These are phyloP conservation scores for Suillus alpinus DNA, from an alignment of 768 basidiomycete species.

Conservation along the genomic window DNA sequence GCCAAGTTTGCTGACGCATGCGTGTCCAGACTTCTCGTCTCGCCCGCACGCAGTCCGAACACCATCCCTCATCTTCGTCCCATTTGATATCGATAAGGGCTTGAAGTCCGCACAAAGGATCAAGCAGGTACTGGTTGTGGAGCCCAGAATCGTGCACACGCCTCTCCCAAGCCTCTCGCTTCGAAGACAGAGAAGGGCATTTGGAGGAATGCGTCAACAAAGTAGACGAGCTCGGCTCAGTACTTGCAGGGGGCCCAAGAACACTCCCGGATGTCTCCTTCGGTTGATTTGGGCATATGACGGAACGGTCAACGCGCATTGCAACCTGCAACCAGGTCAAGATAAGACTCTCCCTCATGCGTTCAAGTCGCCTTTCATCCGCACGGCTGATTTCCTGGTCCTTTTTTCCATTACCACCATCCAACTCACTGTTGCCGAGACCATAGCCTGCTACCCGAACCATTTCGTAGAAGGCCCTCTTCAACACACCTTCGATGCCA, in stretches of 20 bases:
- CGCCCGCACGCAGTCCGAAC: constrained; percentile 30
- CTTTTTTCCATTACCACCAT: not conserved
- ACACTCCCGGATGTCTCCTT: not conserved
- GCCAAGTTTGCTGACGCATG: not conserved
- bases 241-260: not conserved
- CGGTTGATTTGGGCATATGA: not conserved
- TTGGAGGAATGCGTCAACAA: not conserved
- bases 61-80: constrained; percentile 29
- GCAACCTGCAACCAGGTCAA: constrained; percentile 1
- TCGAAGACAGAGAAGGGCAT: not conserved
- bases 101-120: constrained; percentile 35
- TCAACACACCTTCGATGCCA: constrained; percentile 27
- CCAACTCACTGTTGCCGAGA: not conserved
- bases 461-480: constrained; percentile 38
- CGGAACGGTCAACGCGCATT: not conserved
- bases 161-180: constrained; percentile 5
- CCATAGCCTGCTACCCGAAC: not conserved
- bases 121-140: constrained; percentile 28
- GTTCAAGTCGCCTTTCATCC: not conserved
- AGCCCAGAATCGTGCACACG: constrained; percentile 21
- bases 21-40: constrained; percentile 28
- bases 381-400: not conserved
- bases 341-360: not conserved
- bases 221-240: constrained; percentile 14
- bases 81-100: constrained; percentile 25